Evolutionary conservation across 2,329 filamentous ascomycete species (phyloP), one percentile per base, ranked within the genome.

Genomic region (Exutisphaerella laricina): DNA sequence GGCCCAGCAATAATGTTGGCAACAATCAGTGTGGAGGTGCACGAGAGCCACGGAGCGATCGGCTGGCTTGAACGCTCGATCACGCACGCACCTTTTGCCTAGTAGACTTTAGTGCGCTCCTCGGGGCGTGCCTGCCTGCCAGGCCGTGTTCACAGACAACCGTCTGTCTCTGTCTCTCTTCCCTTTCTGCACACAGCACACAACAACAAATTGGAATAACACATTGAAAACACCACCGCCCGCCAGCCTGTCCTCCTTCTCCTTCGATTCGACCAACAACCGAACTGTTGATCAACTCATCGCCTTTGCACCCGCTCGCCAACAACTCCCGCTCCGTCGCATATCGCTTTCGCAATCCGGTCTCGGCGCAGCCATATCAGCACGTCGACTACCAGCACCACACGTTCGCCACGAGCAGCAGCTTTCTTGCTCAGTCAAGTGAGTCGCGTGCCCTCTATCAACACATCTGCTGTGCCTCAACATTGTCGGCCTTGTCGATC

Each of bases 371-470:
- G 43, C 43, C 40, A 38, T 35, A 32, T 39, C 21, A 32, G 39
- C 47, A 41, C 21, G 43, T 47, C 45, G 32, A 36, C 29, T 32
- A 45, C 37, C 42, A 45, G 23, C 39, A 34, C 44, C 38, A 46
- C 49, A 38, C 49, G 46, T 43, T 43, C 35, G 39, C 36, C 40
- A 36, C 35, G 37, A 25, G 25, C 33, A 45, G 41, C 48, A 53
- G 58, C 58, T 59, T 59, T 61, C 58, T 61, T 61, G 58, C 52
- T 28, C 38, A 33, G 55, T 54, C 58, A 62, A 61, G 60, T 63
- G 43, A 55, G 60, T 63, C 56, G 56, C 58, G 43, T 58, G 41
- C 39, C 41, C 44, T 32, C 41, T 18, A 12, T 23, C 22, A 17
- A 31, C 28, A 31, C 47, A 33, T 31, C 31, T 18, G 13, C 41